Base-by-base conservation (phyloP, 495 filamentous ascomycete species). In the Achaetomiella virescens region DNA sequence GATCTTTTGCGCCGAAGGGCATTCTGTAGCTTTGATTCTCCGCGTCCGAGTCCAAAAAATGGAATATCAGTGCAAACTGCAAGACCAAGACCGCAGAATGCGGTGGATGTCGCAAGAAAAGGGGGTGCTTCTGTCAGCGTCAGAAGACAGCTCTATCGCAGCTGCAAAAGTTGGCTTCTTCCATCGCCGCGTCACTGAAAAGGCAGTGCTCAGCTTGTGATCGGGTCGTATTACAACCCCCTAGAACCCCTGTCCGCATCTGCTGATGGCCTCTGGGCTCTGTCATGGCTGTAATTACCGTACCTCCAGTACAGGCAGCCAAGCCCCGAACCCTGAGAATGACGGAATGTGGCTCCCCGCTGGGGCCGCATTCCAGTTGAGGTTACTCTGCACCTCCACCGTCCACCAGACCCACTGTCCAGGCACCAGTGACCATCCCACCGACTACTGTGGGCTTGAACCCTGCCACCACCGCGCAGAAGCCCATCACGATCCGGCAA, bases 1-100 rank as follows among this genome's bases (percentile, higher is more conserved):
- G 75, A 55, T 86, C 84, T 60, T 69, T 72, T 18, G 72, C 59
- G 43, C 70, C 72, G 53, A 84, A 76, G 17, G 74, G 62, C 82
- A 87, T 86, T 33, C 47, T 67, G 56, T 54, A 22, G n/a, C 33
- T 48, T 24, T 11, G 54, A 15, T 29, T 38, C 38, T 49, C 35
- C 9, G 27, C 47, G 42, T 29, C 37, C 41, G 33, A 22, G 48
- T 49, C 15, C 38, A 12, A 20, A 20, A 21, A 38, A 8, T 40
- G 20, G 35, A 29, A 11, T 12, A 35, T 35, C n/a, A n/a, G n/a
- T n/a, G n/a, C n/a, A n/a, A n/a, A n/a, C n/a, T n/a, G n/a, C n/a
- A n/a, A n/a, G n/a, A n/a, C n/a, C n/a, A n/a, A n/a, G n/a, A n/a
- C n/a, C n/a, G n/a, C n/a, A n/a, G n/a, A n/a, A n/a, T n/a, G 36